Base-by-base conservation (phyloP, 1,284 basidiomycete species). In the Thelephora terrestris region DNA sequence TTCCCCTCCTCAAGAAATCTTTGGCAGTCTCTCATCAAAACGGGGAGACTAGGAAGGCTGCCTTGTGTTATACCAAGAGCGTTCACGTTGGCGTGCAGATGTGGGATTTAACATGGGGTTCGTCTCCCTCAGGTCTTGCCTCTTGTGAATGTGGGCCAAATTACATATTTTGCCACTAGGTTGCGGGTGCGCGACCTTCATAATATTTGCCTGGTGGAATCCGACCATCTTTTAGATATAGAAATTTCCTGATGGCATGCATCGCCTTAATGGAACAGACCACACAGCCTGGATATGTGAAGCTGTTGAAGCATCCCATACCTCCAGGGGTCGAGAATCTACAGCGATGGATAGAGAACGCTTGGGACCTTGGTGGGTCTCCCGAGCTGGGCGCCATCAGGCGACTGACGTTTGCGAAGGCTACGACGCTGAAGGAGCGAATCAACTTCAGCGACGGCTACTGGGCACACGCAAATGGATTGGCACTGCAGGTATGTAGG, bases 171-270 rank as follows among this genome's bases (percentile, higher is more conserved):
- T 32, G 7, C 29, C 29, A 32, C 12, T 32, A 32, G 29, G 29
- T 32, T 32, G 29, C 12, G 29, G 29, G 29, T 32, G 29, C 14
- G 29, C 14, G 14, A 32, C 29, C 29, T 32, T 12, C 7, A 12
- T 32, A 32, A 32, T 32, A 3, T 32, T 12, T 32, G 9, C 39
- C 20, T n/a, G n/a, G 12, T 20, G 39, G 21, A 27, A 24, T 12
- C 38, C 20, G 21, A 38, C 6, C 29, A 37, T 38, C 24, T 29
- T 49, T 10, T 52, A 89, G 86, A n/a, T 92, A 93, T 61, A 81
- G 90, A 27, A 93, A 92, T 60, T 91, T 85, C 57, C 57, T 89
- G 49, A 93, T 94, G 85, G 71, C 74, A 4, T 89, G 90, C 53
- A 71, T 85, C 1, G 74, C 79, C 5, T 71, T 93, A 16, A 75